Evolutionary conservation across 75 land plant genomes (phyloP), one percentile per base, ranked within the genome.

Genomic region (Picea glauca): DNA sequence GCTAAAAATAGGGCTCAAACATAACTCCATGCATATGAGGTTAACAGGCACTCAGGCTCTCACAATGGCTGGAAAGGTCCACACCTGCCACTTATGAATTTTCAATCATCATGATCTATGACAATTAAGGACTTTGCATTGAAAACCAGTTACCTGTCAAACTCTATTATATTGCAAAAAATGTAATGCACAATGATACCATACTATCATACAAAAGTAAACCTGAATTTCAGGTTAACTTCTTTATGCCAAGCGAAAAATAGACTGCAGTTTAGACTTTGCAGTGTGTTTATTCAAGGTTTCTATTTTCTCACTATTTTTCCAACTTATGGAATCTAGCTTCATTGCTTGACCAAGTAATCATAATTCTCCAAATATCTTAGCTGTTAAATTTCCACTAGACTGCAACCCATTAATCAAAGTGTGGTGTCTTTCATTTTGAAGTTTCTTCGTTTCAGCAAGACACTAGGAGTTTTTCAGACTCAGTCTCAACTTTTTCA

Each of bases 241-340:
- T 67, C 26, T 40, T 35, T 33, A 35, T 35, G 38, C 38, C 17
- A 35, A 5, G 8, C 46, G 35, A 67, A 67, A 18, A 31, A 33
- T 6, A 38, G 35, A 33, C 6, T 67, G 43, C 18, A 67, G 43
- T 62, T 62, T 62, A 35, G 38, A 35, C 38, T 1, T 35, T 35
- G 38, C 38, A 7, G 8, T 67, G 17, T 35, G 46, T 20, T 67
- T 67, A 35, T 18, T 35, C 5, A 33, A 35, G 35, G 43, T 3
- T 40, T 38, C 43, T 12, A 67, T 67, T n/a, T 30, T 35, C 72
- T 67, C 72, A 38, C 72, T 38, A 35, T 38, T 20, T 15, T 67
- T 67, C n/a, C 38, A 66, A 40, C 70, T 65, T 33, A 66, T 13
- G 35, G 3, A 66, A 66, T 66, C 40, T 40, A 67, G 72, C 72